phyloP scores from a whole-genome alignment of 495 filamentous ascomycete species.

The Hapsidospora chrysogenum region DNA sequence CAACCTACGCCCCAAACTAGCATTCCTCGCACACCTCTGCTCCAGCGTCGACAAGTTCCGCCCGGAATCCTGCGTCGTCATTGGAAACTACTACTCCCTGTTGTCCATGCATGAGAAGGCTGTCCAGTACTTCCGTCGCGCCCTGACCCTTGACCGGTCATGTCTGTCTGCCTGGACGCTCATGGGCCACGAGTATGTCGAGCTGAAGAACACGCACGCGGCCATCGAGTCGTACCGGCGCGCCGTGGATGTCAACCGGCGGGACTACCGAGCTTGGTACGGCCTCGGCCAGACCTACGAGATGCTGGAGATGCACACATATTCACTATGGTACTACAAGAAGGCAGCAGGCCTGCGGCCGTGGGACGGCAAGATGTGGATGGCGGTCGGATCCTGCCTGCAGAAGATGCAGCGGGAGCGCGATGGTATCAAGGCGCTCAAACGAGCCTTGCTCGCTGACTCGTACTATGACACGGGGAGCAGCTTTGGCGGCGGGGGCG shows the following conservation, averaged over 20 bases:
- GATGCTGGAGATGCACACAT: conserved; percentile 92
- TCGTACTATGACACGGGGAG: conserved; percentile 52
- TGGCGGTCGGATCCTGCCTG: conserved; percentile 81
- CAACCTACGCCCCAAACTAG: conserved; percentile 68
- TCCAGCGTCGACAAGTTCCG: conserved; percentile 87
- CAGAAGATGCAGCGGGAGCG: conserved; percentile 66
- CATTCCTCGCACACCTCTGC: conserved; percentile 80
- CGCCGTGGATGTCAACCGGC: conserved; percentile 89
- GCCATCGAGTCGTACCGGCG: conserved; percentile 95
- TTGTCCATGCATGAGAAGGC: conserved; percentile 95
- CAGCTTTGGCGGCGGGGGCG: conserved; percentile 24
- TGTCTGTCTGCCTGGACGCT: conserved; percentile 95
- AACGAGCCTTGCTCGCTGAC: conserved; percentile 74
- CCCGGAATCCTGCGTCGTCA: conserved; percentile 89
- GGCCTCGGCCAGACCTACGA: conserved; percentile 95
- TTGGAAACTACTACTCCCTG: conserved; percentile 93
- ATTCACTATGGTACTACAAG: conserved; percentile 94
- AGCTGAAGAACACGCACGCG: conserved; percentile 97
- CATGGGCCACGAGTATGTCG: conserved; percentile 98
- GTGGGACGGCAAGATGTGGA: conserved; percentile 97
- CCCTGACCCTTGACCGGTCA: conserved; percentile 80
- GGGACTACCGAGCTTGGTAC: conserved; percentile 98
- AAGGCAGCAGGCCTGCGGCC: conserved; percentile 79
- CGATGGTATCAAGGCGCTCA: conserved; percentile 86
- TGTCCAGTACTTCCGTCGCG: conserved; percentile 92